Conservation (phyloP, 768 basidiomycete species). For the Hypholoma sublateritium region DNA sequence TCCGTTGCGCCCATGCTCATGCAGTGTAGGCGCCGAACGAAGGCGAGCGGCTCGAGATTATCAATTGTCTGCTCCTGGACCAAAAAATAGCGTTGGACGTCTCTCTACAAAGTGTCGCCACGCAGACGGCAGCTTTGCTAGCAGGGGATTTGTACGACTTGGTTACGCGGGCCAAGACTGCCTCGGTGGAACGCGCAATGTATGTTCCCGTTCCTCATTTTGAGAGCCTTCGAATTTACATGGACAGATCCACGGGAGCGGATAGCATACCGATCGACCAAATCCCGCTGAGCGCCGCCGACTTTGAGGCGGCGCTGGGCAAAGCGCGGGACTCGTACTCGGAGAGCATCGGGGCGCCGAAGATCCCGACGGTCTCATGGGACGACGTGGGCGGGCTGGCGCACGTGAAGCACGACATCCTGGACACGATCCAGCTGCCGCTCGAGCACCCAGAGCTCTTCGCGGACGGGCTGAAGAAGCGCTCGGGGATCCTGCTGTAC, state of each 20-base stretch:
- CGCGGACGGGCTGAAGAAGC: conserved; percentile 87
- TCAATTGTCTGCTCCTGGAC: conserved; percentile 43
- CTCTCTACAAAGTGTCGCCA: conserved; percentile 66
- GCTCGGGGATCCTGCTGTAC: conserved; percentile 91
- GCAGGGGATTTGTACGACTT: conserved; percentile 79
- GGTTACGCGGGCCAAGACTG: conserved; percentile 54
- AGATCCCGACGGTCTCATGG: conserved; percentile 94
- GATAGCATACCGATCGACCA: conserved; percentile 18
- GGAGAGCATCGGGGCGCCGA: conserved; percentile 94
- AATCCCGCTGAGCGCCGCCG: conserved; percentile 49
- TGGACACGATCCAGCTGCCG: conserved; percentile 94
- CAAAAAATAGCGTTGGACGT: conserved; percentile 70
- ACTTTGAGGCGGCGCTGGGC: conserved; percentile 73
- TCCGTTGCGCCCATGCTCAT: background rate
- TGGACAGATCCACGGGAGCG: background rate
- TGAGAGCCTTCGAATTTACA: background rate
- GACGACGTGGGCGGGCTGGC: conserved; percentile 95
- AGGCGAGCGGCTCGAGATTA: conserved; percentile 62
- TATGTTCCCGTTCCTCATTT: conserved; percentile 15
- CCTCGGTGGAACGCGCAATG: conserved; percentile 51
- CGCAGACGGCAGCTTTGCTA: conserved; percentile 89
- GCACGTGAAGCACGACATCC: conserved; percentile 84
- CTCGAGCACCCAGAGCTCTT: conserved; percentile 90
- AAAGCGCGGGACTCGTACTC: conserved; percentile 78
- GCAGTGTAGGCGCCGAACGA: conserved; percentile 79